Evolutionary conservation across 805 yeast genomes (phyloP), one percentile per base, ranked within the genome.

Genomic region (Phaffomyces opuntiae): DNA sequence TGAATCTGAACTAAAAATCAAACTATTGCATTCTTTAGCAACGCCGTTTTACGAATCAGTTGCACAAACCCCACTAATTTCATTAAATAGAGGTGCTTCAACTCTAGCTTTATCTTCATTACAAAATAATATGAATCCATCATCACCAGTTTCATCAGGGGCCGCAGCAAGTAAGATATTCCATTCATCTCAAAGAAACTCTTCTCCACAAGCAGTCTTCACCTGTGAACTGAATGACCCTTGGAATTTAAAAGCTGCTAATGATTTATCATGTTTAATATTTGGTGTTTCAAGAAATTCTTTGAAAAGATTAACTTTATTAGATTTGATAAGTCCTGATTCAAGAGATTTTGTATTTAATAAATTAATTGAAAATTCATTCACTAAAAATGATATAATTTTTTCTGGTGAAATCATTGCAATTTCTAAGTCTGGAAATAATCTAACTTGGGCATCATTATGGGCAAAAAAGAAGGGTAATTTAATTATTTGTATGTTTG

Each of bases 331-430:
- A 33, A 87, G 89, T 12, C 81, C 87, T 0, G 86, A 87, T 56
- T 82, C 87, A 39, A 72, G 89, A 55, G 75, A 75, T 53, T 80
- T 85, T 54, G 90, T 85, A 4, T 62, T 78, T 13, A 79, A 80
- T 49, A 73, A 80, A 57, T 65, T 83, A 46, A 62, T 60, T 44
- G 56, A 70, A 53, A 53, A 62, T 51, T 44, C 68, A 51, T 53
- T 57, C 43, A 47, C 53, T 16, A 51, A 50, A 40, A 49, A 56
- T 26, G 76, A 76, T 48, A 73, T 81, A 42, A 77, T 83, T 0
- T 85, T 85, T 58, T 77, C 89, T 2, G 97, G 96, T 48, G 93
- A 87, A 55, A 80, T 89, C 40, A 80, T 88, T 12, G 96, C 95
- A 9, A 83, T 89, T 40, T 70, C 77, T 36, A 74, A 87, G 53